A percentile compares a stretch with the other conserved stretches of the same genome.
Evolutionary conservation across 495 filamentous ascomycete genomes (phyloP).

Genomic region (Annulohypoxylon bovei): DNA sequence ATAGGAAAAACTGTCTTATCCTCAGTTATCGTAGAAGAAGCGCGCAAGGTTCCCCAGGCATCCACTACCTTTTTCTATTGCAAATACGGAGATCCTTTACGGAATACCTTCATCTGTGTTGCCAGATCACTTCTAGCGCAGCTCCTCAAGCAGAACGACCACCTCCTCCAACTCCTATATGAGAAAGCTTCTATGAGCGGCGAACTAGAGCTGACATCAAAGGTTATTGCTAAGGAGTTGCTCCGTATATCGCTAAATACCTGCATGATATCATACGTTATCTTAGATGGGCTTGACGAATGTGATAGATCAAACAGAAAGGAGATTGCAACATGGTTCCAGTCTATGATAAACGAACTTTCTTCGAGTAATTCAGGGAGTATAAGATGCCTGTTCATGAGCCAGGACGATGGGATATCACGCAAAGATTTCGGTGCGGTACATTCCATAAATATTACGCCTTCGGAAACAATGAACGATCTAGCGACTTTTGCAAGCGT

Average conservation of each 20-base stretch:
- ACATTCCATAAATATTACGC: too few relatives aligned
- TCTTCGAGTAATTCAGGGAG: not conserved
- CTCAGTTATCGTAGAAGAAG: conserved; percentile 11
- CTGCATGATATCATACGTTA: conserved; percentile 33
- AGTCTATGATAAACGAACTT: conserved; percentile 13
- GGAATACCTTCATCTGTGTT: conserved; percentile 38
- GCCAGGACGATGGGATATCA: conserved; percentile 11
- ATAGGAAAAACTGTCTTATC: conserved; percentile 16
- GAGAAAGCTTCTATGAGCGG: conserved; percentile 37
- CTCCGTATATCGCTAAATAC: conserved; percentile 26
- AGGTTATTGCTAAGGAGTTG: conserved; percentile 31
- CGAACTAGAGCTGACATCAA: conserved; percentile 31
- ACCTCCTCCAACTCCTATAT: conserved; percentile 40
- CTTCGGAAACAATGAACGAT: too few relatives aligned
- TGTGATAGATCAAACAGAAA: conserved; percentile 38
- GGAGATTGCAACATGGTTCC: conserved; percentile 21
- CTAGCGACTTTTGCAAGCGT: too few relatives aligned
- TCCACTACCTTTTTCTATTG: conserved; percentile 49
- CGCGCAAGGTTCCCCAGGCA: conserved; percentile 22
- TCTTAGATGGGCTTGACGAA: conserved; percentile 53
- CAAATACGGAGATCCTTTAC: conserved; percentile 35
- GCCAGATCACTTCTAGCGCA: conserved; percentile 43
- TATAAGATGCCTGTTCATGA: conserved; percentile 20
- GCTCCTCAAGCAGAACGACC: conserved; percentile 39
- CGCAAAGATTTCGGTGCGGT: conserved; percentile 23